These are phyloP conservation scores for Ceriops decandra DNA, from an alignment of 345 rosid species.

Conservation along the genomic window DNA sequence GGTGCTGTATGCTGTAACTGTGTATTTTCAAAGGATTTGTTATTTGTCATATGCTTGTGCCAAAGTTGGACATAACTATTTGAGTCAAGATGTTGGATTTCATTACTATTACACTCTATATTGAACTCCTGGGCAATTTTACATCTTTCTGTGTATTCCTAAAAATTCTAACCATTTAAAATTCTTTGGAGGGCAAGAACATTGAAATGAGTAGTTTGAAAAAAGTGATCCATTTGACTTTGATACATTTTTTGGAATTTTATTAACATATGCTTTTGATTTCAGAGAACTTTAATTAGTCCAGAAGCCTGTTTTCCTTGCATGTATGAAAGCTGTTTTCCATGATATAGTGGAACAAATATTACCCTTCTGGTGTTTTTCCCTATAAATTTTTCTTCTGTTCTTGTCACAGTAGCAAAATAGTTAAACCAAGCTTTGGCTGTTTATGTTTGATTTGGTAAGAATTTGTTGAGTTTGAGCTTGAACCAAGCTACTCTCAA, in stretches of 20 bases:
- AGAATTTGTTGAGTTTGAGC: neutral
- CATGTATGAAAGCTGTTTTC: no score
- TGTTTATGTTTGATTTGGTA: no score
- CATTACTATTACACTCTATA: neutral
- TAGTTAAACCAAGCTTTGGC: neutral
- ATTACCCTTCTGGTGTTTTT: no score
- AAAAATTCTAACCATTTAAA: neutral
- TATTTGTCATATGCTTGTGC: neutral
- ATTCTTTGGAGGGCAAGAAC: no score
- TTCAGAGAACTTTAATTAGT: no score
- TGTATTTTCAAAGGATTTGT: neutral
- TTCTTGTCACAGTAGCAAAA: neutral
- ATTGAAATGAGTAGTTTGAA: no score
- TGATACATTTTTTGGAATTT: no score
- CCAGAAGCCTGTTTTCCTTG: no score
- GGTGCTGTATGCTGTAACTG: slow-evolving; percentile 39
- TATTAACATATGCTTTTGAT: no score
- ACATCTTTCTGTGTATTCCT: slow-evolving; percentile 1
- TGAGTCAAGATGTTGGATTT: neutral
- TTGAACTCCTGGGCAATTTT: neutral
- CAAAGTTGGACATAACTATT: neutral
- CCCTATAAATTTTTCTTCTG: no score
- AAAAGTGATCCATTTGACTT: no score
- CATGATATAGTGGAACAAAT: no score
- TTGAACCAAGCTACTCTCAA: neutral